A percentile compares a stretch with the other conserved stretches of the same genome.
Conservation (phyloP, 163 green algal species). For the Chlorella variabilis region DNA sequence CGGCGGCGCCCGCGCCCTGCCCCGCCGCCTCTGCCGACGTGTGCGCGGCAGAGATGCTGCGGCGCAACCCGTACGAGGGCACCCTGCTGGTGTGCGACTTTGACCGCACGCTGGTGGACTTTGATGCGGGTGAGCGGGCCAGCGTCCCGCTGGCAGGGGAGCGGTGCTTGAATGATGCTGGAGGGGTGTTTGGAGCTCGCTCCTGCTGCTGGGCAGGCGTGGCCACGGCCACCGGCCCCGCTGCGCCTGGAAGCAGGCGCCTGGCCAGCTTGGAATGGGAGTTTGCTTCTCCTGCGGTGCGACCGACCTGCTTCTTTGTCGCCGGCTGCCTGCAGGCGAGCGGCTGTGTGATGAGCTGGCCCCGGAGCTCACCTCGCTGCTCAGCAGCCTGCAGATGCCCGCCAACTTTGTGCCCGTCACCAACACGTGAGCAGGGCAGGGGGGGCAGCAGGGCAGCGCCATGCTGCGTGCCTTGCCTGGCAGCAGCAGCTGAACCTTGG, state of each 20-base stretch:
- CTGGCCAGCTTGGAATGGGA: too few relatives aligned
- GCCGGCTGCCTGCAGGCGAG: slow-evolving; percentile 65
- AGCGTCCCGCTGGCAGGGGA: too few relatives aligned
- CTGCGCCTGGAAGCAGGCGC: too few relatives aligned
- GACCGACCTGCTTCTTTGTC: too few relatives aligned
- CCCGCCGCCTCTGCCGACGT: not conserved
- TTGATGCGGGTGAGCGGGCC: slow-evolving; percentile 55
- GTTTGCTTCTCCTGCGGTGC: too few relatives aligned
- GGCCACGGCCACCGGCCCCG: too few relatives aligned
- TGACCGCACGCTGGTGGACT: slow-evolving; percentile 83
- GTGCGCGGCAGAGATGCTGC: slow-evolving; percentile 2
- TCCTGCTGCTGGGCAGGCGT: too few relatives aligned
- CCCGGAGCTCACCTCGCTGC: slow-evolving; percentile 83
- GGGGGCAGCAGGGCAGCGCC: not conserved
- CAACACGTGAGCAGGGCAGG: slow-evolving; percentile 61
- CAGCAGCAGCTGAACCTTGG: too few relatives aligned
- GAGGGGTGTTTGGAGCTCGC: too few relatives aligned
- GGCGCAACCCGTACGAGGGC: not conserved
- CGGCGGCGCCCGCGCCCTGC: not conserved
- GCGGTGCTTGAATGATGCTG: too few relatives aligned
- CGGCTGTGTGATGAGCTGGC: slow-evolving; percentile 78
- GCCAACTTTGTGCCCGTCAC: slow-evolving; percentile 83
- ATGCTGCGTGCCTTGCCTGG: not conserved
- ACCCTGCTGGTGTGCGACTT: slow-evolving; percentile 82
- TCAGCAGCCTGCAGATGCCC: slow-evolving; percentile 64